phyloP scores from a whole-genome alignment of 2,329 filamentous ascomycete genomes.

The Ceratocystis diversiconidia region DNA sequence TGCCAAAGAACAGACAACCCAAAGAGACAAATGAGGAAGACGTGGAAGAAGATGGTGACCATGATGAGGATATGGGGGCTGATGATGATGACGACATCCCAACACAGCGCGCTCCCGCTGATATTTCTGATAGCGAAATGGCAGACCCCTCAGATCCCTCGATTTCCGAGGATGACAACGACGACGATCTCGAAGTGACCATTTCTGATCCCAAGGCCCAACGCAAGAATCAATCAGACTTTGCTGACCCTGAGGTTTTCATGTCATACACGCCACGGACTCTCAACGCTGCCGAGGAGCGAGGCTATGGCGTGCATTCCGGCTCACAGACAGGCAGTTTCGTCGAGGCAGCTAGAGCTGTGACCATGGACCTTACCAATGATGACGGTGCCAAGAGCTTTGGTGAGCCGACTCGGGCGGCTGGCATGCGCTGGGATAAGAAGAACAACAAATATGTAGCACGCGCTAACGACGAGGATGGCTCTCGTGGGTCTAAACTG shows the following conservation, averaged over 20 bases:
- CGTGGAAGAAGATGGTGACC: constrained; percentile 22
- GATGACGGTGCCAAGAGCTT: constrained; percentile 74
- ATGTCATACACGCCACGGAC: constrained; percentile 88
- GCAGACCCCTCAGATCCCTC: constrained; percentile 32
- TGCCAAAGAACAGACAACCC: constrained; percentile 37
- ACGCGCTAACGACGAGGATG: constrained; percentile 86
- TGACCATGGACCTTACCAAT: constrained; percentile 82
- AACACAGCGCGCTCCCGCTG: constrained; percentile 20
- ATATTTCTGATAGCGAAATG: constrained; percentile 27
- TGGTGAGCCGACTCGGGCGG: constrained; percentile 54
- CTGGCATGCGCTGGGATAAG: constrained; percentile 80
- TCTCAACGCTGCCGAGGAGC: constrained; percentile 71
- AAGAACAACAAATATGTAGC: constrained; percentile 91
- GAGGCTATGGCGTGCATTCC: constrained; percentile 83
- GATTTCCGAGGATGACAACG: constrained; percentile 41
- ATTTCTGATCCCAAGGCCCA: constrained; percentile 43
- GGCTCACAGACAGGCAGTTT: constrained; percentile 59
- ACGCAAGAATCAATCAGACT: constrained; percentile 41
- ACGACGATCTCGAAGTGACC: constrained; percentile 56
- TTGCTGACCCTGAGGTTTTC: constrained; percentile 78
- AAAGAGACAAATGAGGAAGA: constrained; percentile 26
- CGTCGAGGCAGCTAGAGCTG: constrained; percentile 70
- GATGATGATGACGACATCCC: constrained; percentile 21
- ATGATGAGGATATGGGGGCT: constrained; percentile 26
- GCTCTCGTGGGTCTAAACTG: constrained; percentile 56